Conservation (phyloP, 192 early-diverging fungal species). For the Helicostylum pulchrum region DNA sequence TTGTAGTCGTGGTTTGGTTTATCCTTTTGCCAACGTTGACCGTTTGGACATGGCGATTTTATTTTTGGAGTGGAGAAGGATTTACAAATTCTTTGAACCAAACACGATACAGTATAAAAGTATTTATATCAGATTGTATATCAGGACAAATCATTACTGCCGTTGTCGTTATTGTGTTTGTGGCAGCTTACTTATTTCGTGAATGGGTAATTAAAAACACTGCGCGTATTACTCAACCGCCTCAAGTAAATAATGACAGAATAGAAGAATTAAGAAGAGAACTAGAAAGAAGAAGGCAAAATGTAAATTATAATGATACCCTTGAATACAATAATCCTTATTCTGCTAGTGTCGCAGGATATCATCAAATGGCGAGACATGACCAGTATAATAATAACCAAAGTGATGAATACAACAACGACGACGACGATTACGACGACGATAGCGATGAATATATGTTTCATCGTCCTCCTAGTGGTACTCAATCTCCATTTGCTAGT, state of each 20-base stretch:
- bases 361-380: background rate
- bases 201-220: slow-evolving; percentile 80
- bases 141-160: slow-evolving; percentile 82
- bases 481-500: slow-evolving; percentile 10
- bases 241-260: background rate
- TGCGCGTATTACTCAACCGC: background rate
- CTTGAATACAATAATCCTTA: background rate
- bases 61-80: slow-evolving; percentile 73
- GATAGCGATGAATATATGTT: background rate
- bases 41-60: slow-evolving; percentile 80
- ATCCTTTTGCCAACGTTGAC: slow-evolving; percentile 78
- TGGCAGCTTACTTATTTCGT: slow-evolving; percentile 75
- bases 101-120: background rate
- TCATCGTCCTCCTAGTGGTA: background rate
- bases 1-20: slow-evolving; percentile 75
- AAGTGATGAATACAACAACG: no score
- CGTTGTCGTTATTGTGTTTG: slow-evolving; percentile 69
- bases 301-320: background rate
- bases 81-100: background rate
- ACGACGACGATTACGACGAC: slow-evolving; percentile 5
- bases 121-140: slow-evolving; percentile 63
- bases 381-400: background rate
- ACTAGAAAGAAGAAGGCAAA: background rate
- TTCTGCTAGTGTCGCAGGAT: background rate
- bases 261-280: background rate